phyloP scores from a whole-genome alignment of 345 rosid genomes.

The Microthlaspi erraticum region DNA sequence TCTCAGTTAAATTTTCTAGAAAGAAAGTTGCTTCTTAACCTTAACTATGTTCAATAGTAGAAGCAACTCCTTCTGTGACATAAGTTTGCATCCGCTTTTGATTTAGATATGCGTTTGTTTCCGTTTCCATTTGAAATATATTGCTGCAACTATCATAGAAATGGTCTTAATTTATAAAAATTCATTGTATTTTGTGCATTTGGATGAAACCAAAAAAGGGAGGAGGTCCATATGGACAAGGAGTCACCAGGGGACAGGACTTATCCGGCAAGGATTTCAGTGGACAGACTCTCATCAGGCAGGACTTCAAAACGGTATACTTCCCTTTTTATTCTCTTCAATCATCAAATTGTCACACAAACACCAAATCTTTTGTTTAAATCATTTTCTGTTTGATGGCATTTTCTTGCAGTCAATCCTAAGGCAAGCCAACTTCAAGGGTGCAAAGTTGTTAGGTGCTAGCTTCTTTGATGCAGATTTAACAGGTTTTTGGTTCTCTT shows the following conservation, averaged over 20 bases:
- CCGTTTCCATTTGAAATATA: not conserved
- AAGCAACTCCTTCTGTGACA: not conserved
- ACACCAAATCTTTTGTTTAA: not conserved
- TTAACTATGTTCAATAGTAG: not conserved
- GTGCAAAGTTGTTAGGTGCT: constrained; percentile 88
- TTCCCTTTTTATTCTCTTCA: not conserved
- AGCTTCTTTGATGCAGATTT: constrained; percentile 97
- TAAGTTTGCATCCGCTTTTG: constrained; percentile 7
- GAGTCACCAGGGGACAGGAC: constrained; percentile 94
- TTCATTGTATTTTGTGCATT: constrained; percentile 3
- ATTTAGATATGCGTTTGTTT: not conserved
- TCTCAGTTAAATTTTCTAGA: not conserved
- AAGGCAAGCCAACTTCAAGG: constrained; percentile 90
- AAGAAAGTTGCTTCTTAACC: not conserved
- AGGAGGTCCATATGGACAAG: constrained; percentile 92
- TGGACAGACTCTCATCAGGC: constrained; percentile 78
- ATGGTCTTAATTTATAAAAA: not conserved
- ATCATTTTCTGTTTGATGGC: constrained; percentile 1
- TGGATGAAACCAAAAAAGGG: constrained; percentile 60
- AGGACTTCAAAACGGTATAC: constrained; percentile 90
- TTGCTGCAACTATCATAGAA: not conserved
- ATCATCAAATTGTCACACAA: not conserved
- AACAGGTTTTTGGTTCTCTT: constrained; percentile 59
- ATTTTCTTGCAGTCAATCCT: constrained; percentile 67
- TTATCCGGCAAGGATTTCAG: constrained; percentile 86